Evolutionary conservation across 345 rosid species (phyloP).

Genomic region (Rhodamnia rubescens): DNA sequence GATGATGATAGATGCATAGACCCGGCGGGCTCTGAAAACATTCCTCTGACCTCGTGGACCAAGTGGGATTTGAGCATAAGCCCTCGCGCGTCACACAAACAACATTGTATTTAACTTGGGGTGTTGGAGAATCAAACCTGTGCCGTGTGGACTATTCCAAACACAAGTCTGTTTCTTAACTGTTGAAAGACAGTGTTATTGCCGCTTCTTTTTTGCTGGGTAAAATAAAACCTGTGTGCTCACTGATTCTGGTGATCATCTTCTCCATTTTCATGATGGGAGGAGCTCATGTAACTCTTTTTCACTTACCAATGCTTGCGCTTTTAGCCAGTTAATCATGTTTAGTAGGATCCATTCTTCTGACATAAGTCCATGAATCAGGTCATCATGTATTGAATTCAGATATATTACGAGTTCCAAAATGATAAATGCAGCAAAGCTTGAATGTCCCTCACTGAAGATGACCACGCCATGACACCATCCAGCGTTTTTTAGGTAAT

Average conservation of each 20-base stretch:
- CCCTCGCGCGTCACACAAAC: not conserved
- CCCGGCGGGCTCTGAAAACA: not conserved
- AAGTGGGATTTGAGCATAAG: not conserved
- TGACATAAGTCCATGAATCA: not conserved
- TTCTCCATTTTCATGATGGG: not conserved
- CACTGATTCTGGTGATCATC: not conserved
- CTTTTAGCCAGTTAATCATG: not conserved
- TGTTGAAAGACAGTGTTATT: not conserved
- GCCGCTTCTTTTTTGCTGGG: not conserved
- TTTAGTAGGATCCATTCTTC: not conserved
- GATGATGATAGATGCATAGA: no score
- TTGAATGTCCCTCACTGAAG: not conserved
- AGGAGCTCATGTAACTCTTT: not conserved
- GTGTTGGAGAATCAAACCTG: not conserved
- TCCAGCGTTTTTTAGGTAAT: not conserved
- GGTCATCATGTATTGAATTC: not conserved
- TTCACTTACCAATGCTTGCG: not conserved
- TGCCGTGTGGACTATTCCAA: not conserved
- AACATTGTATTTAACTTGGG: not conserved
- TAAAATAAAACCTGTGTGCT: not conserved
- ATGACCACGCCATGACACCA: not conserved
- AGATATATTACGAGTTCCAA: not conserved
- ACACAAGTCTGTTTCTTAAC: not conserved
- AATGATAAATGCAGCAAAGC: not conserved
- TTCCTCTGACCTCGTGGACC: not conserved